Percentiles rank a stretch among this genome's conserved stretches.
phyloP scores from a whole-genome alignment of 176 grass and related monocot species.

The Lolium rigidum region DNA sequence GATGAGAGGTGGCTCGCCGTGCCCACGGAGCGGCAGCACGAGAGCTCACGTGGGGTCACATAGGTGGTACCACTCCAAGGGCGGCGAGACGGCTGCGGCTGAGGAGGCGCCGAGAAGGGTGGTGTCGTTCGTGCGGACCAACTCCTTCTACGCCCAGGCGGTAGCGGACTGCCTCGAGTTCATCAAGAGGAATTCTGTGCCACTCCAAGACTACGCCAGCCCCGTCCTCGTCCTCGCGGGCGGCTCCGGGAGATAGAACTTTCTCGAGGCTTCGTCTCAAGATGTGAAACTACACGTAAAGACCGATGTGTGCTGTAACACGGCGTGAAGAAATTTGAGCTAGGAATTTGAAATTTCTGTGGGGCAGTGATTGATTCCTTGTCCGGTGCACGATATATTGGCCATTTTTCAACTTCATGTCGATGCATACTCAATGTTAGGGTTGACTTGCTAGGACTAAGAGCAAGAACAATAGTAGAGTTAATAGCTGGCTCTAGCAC shows the following conservation, averaged over 20 bases:
- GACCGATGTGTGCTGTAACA: too few species aligned
- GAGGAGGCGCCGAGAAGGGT: constrained; percentile 21
- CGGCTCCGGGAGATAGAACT: neutral
- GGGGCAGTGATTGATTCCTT: too few species aligned
- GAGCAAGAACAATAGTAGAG: too few species aligned
- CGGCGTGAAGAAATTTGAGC: too few species aligned
- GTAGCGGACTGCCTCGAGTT: constrained; percentile 94
- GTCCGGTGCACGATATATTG: too few species aligned
- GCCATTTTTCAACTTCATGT: too few species aligned
- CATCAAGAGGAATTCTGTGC: constrained; percentile 78
- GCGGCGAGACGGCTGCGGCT: neutral
- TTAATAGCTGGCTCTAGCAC: too few species aligned
- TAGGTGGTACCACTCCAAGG: neutral
- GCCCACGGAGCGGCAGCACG: constrained; percentile 47
- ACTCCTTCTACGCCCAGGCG: constrained; percentile 85
- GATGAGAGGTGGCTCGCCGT: neutral
- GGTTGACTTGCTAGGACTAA: too few species aligned
- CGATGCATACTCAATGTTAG: too few species aligned
- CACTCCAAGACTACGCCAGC: constrained; percentile 51
- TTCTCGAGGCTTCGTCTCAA: neutral
- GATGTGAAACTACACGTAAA: too few species aligned
- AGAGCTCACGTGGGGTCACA: constrained; percentile 39
- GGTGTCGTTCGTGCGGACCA: constrained; percentile 52
- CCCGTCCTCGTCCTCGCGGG: neutral
- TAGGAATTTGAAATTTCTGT: too few species aligned